Evolutionary conservation across 2,329 filamentous ascomycete species (phyloP).

Genomic region (Penicillium sp.): DNA sequence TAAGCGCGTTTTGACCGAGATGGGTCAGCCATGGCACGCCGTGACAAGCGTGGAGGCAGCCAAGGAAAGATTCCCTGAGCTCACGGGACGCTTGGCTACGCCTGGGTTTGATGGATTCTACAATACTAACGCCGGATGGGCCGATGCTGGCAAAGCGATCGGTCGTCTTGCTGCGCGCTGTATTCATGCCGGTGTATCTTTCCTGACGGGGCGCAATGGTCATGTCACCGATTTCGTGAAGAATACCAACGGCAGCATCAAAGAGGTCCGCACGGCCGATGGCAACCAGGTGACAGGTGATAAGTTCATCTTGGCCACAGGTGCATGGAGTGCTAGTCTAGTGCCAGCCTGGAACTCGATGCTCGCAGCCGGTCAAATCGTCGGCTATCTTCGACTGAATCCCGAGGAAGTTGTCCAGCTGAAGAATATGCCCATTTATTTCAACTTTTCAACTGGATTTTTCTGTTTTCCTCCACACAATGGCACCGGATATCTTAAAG

Average conservation of each 20-base stretch:
- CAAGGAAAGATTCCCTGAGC: slow-evolving; percentile 26
- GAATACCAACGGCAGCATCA: slow-evolving; percentile 46
- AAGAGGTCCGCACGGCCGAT: slow-evolving; percentile 59
- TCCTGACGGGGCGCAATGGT: slow-evolving; percentile 32
- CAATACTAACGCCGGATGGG: slow-evolving; percentile 36
- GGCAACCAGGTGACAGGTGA: slow-evolving; percentile 60
- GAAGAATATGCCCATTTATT: slow-evolving; percentile 64
- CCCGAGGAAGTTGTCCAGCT: slow-evolving; percentile 67
- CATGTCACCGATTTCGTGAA: slow-evolving; percentile 43
- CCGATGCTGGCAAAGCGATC: slow-evolving; percentile 32
- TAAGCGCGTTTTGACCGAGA: slow-evolving; percentile 27
- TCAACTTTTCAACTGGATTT: slow-evolving; percentile 49
- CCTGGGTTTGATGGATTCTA: slow-evolving; percentile 33
- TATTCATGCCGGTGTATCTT: slow-evolving; percentile 29
- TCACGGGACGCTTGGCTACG: slow-evolving; percentile 25
- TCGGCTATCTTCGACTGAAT: slow-evolving; percentile 74
- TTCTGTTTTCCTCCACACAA: slow-evolving; percentile 53
- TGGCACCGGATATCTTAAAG: slow-evolving; percentile 55
- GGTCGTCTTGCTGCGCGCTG: slow-evolving; percentile 28
- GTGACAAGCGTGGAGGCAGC: slow-evolving; percentile 24
- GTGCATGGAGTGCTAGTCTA: slow-evolving; percentile 78
- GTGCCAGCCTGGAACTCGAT: slow-evolving; percentile 74
- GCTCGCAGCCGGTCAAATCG: slow-evolving; percentile 74
- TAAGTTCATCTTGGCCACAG: slow-evolving; percentile 75
- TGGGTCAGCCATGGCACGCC: slow-evolving; percentile 32